phyloP scores from a whole-genome alignment of 2,329 filamentous ascomycete species.

The Curvularia verruculosa region DNA sequence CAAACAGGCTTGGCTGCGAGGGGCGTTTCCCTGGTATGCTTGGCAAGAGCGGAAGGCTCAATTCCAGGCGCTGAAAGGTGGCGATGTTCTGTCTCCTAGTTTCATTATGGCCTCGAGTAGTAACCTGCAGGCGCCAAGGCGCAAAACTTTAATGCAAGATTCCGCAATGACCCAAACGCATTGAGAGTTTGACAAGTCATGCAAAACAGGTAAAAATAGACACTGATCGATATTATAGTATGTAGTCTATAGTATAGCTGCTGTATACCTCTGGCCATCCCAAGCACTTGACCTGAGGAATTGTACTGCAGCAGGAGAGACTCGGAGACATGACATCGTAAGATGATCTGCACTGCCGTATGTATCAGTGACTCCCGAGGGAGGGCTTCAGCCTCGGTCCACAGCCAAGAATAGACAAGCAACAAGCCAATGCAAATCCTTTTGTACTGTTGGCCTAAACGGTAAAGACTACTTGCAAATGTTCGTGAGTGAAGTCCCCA shows the following conservation, averaged over 20 bases:
- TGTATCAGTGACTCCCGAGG: not conserved
- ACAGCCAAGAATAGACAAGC: conserved; percentile 31
- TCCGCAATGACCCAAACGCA: not conserved
- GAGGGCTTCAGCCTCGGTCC: not conserved
- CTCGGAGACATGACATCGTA: not conserved
- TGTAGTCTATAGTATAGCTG: not conserved
- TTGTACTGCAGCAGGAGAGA: not conserved
- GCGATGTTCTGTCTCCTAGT: conserved; percentile 17
- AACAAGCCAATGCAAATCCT: conserved; percentile 16
- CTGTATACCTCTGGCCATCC: not conserved
- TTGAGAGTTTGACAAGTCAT: not conserved
- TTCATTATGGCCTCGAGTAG: conserved; percentile 22
- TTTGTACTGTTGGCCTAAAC: not conserved
- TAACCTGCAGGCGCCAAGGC: conserved; percentile 29
- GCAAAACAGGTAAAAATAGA: not conserved
- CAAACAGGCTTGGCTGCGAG: conserved; percentile 34
- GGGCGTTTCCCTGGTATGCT: conserved; percentile 26
- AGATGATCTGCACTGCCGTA: not conserved
- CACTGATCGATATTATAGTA: not conserved
- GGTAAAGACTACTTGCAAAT: not conserved
- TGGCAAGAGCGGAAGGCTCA: conserved; percentile 16
- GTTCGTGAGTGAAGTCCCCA: not conserved
- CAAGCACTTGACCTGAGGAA: not conserved
- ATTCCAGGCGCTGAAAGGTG: not conserved
- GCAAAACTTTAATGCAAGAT: conserved; percentile 21